Percentiles rank a stretch among this genome's conserved stretches.
Evolutionary conservation across 192 early-diverging fungal species (phyloP).

Genomic region (Obelidium mucronatum): DNA sequence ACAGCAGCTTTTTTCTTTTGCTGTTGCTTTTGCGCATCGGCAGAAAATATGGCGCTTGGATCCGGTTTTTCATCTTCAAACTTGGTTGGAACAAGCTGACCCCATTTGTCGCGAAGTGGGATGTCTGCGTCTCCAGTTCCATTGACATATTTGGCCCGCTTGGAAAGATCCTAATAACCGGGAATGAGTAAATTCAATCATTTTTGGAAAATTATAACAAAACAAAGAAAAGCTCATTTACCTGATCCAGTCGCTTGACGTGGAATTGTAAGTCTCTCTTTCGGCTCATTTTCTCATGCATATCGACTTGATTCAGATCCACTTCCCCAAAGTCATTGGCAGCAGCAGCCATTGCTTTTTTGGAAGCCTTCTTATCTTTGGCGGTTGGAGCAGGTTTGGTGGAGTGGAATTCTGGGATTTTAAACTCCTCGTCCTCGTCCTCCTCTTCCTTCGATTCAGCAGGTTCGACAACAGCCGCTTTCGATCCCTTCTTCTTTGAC

Average conservation of each 20-base stretch:
- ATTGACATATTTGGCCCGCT: background rate
- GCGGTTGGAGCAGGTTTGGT: background rate
- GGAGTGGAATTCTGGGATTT: constrained; percentile 14
- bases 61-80: constrained; percentile 43
- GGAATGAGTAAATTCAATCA: no score
- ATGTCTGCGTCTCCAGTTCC: constrained; percentile 31
- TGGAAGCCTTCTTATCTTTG: constrained; percentile 14
- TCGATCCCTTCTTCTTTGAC: background rate
- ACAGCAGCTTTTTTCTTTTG: constrained; percentile 48
- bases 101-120: constrained; percentile 18
- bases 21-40: constrained; percentile 5
- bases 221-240: background rate
- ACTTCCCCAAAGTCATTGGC: constrained; percentile 38
- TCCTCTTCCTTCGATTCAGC: background rate
- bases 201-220: constrained; percentile 11
- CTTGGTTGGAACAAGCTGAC: constrained; percentile 20
- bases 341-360: constrained; percentile 23
- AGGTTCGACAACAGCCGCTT: background rate
- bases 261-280: constrained; percentile 28
- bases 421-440: constrained; percentile 35
- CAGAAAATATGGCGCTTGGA: constrained; percentile 58
- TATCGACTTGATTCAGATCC: constrained; percentile 17
- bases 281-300: constrained; percentile 8
- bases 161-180: constrained; percentile 7
- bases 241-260: constrained; percentile 33